These are phyloP conservation scores for Didymella sp. DNA, from an alignment of 2,329 filamentous ascomycete genomes.

Conservation along the genomic window DNA sequence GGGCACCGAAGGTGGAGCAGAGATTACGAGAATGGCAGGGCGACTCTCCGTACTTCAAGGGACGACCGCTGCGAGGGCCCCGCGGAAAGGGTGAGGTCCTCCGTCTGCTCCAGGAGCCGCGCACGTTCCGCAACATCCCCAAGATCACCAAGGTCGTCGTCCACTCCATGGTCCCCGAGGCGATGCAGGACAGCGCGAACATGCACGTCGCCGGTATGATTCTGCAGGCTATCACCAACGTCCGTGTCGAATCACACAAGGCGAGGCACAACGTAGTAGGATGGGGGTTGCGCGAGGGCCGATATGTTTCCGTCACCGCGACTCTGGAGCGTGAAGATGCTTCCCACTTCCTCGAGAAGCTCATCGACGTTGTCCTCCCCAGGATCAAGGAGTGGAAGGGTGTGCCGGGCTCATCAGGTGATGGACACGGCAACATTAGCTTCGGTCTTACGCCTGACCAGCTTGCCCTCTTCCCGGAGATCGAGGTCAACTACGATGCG, in stretches of 20 bases:
- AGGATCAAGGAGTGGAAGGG: slow-evolving; percentile 97
- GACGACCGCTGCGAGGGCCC: slow-evolving; percentile 82
- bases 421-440: slow-evolving; percentile 84
- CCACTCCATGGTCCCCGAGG: slow-evolving; percentile 73
- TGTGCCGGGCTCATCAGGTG: slow-evolving; percentile 76
- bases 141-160: slow-evolving; percentile 81
- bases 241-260: slow-evolving; percentile 72
- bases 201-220: slow-evolving; percentile 85
- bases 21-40: slow-evolving; percentile 86
- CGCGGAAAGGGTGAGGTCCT: slow-evolving; percentile 76
- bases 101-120: slow-evolving; percentile 69
- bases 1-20: slow-evolving; percentile 63
- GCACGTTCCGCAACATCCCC: slow-evolving; percentile 84
- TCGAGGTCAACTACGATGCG: slow-evolving; percentile 92
- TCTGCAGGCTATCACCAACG: slow-evolving; percentile 83
- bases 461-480: slow-evolving; percentile 86
- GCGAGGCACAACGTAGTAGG: slow-evolving; percentile 73
- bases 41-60: slow-evolving; percentile 92
- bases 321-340: slow-evolving; percentile 81
- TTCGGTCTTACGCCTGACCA: slow-evolving; percentile 80
- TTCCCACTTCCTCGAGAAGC: slow-evolving; percentile 88
- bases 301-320: slow-evolving; percentile 76
- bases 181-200: slow-evolving; percentile 73
- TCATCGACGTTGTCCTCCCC: slow-evolving; percentile 88
- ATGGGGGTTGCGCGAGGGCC: slow-evolving; percentile 76